Base-by-base conservation (phyloP, 495 filamentous ascomycete genomes). In the Neurospora sp. region DNA sequence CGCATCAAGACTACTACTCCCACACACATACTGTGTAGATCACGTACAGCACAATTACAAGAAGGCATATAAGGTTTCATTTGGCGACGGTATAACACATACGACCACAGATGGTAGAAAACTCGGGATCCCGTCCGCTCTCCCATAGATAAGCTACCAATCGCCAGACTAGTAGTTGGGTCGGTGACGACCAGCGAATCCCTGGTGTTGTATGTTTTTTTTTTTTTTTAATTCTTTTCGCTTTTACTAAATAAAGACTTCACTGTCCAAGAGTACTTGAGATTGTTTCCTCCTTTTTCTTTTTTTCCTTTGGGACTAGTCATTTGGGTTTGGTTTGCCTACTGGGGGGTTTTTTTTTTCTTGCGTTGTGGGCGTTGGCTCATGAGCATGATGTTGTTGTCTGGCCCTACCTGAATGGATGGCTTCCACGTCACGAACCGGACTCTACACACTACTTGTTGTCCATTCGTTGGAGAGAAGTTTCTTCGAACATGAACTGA, bases 61-160 rank as follows among this genome's bases (percentile, higher is more conserved):
- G 45, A 1, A 22, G 1, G n/a, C 45, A 53, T 53, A 10, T 53
- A 53, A 22, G n/a, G 1, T 2, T 22, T 22, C 4, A 12, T 22
- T 12, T 12, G n/a, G 8, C n/a, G 1, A 22, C n/a, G 1, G 0
- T 5, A 2, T 22, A 53, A 0, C 68, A 81, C 79, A 81, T 85
- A 83, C 82, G 83, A 82, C 82, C 83, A 83, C 75, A 85, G 72
- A 75, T 76, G 77, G 40, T 77, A 74, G 83, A 83, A 73, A 79
- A 80, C 76, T 81, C 81, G 84, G 83, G 79, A 83, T 83, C 83
- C 84, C 84, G 83, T 86, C 82, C 83, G 84, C 82, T 85, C 84
- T 83, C 81, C 82, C 31, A 35, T 35, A 35, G 31, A 35, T 35
- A 35, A 35, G 31, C 31, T 35, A 35, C 31, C 31, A 35, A 53